phyloP scores from a whole-genome alignment of 169 alveolate species.

The Amoebophrya sp. region DNA sequence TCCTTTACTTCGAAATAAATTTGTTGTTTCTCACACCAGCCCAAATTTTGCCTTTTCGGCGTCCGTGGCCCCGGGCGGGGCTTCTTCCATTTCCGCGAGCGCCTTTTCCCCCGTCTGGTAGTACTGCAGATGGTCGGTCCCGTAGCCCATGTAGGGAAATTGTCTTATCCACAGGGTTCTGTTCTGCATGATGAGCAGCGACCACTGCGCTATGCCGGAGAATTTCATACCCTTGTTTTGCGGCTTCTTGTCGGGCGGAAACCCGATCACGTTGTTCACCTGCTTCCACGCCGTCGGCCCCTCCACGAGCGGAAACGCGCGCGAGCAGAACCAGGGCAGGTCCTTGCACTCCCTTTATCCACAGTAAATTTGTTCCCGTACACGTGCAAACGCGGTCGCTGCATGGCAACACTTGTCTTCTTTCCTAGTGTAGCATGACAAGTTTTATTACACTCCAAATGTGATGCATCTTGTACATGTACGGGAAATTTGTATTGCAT shows the following conservation, averaged over 20 bases:
- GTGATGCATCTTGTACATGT: no score
- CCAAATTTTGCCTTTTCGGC: not conserved
- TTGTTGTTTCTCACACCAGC: no score
- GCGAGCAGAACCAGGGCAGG: not conserved
- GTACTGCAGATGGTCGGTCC: not conserved
- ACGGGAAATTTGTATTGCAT: no score
- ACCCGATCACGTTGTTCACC: not conserved
- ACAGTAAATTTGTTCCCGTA: no score
- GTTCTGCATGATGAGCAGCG: not conserved
- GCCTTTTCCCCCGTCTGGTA: not conserved
- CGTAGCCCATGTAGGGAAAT: not conserved
- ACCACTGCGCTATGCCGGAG: not conserved
- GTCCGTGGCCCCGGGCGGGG: not conserved
- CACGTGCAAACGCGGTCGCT: no score
- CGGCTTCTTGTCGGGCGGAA: not conserved
- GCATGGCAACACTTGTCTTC: no score
- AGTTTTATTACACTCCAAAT: no score
- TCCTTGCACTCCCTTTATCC: no score
- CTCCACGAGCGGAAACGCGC: not conserved
- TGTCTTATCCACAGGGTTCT: not conserved
- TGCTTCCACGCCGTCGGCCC: not conserved
- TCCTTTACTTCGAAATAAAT: no score
- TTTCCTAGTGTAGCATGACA: no score
- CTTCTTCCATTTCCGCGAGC: not conserved
- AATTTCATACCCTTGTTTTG: not conserved